Evolutionary conservation across 1,139 yeast genomes (phyloP), one percentile per base, ranked within the genome.

Genomic region (Geotrichum klebahnii): DNA sequence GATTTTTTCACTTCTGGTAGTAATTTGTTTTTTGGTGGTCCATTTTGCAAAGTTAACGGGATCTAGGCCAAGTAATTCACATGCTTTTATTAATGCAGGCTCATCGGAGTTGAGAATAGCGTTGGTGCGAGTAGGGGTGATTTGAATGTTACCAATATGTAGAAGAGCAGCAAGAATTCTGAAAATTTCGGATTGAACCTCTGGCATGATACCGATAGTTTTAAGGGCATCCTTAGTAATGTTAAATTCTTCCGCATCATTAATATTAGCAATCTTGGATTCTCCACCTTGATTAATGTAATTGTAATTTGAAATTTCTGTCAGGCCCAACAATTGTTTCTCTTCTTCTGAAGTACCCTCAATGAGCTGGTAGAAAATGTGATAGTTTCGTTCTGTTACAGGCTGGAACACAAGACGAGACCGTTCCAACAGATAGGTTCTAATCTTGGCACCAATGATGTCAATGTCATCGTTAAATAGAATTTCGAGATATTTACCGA

Each of bases 331-430:
- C 53, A 73, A 69, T 32, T 73, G 64, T 57, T 81, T 84, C 52
- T 79, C 78, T 32, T 77, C 84, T 4, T 72, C 75, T 34, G 79
- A 67, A 62, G 90, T 76, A 52, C 98, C 98, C 23, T 82, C 81
- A 63, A 90, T 74, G 57, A 92, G 67, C 71, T 92, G 99, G 70
- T 92, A 94, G 66, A 92, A 92, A 50, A 92, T 90, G 65, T 92
- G 98, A 67, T 92, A 92, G 65, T 92, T 92, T 68, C 98, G 79
- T 70, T 92, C 98, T 12, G 79, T 73, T 16, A 76, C 66, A 2
- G 97, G 97, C 69, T 92, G 98, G 69, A 87, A 90, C 2, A 92
- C 97, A 61, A 92, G 76, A 68, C 98, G 80, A 19, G 97, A 89
- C 62, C 97, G 81, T 68, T 92, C 98, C 62, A 92, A 77, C 59